Evolutionary conservation across 1,284 basidiomycete genomes (phyloP).

Genomic region (Cryptococcus depauperatus): DNA sequence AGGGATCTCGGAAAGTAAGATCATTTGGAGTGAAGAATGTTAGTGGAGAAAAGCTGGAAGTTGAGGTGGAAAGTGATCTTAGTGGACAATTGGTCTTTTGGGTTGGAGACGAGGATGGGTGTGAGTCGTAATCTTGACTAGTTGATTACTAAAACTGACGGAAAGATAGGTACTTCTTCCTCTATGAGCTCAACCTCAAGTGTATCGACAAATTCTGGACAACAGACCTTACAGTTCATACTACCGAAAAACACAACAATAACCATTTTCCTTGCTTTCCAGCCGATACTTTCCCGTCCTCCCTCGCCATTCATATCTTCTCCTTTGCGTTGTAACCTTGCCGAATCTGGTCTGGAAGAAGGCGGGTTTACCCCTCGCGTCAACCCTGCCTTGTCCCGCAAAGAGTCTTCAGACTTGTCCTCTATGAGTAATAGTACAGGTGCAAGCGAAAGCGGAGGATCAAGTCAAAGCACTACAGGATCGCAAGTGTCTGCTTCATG

Average conservation of each 20-base stretch:
- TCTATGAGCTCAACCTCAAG: conserved; percentile 25
- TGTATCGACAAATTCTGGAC: conserved; percentile 16
- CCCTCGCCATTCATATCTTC: conserved; percentile 14
- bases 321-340: conserved; percentile 3
- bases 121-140: conserved; percentile 12
- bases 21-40: conserved; percentile 36
- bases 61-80: conserved; percentile 36
- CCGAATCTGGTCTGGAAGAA: conserved; percentile 11
- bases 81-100: conserved; percentile 32
- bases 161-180: conserved; percentile 15
- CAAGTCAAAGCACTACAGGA: too few relatives aligned
- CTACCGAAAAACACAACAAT: conserved; percentile 16
- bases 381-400: conserved; percentile 17
- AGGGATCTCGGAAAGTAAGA: conserved; percentile 26
- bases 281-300: conserved; percentile 15
- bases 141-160: background rate
- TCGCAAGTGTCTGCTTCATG: background rate
- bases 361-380: conserved; percentile 34
- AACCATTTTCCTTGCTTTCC: conserved; percentile 33
- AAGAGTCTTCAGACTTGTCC: conserved; percentile 15
- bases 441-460: background rate
- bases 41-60: conserved; percentile 16
- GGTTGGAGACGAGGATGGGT: conserved; percentile 29
- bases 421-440: background rate
- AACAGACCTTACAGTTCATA: conserved; percentile 17